Evolutionary conservation across 2,329 filamentous ascomycete genomes (phyloP).

Genomic region (Alternaria atra): DNA sequence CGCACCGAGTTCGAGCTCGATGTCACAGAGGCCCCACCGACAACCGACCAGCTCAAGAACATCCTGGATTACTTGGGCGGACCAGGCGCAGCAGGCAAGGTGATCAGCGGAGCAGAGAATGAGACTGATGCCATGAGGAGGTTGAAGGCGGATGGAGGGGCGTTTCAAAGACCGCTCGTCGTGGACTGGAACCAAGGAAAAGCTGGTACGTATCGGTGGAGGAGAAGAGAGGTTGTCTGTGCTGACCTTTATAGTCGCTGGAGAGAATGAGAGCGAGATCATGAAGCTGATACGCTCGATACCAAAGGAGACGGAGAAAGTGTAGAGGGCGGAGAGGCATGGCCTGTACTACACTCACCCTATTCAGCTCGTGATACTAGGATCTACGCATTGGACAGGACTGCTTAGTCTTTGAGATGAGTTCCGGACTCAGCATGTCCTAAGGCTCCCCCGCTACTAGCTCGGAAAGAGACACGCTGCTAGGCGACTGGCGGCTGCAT

Average conservation of each 20-base stretch:
- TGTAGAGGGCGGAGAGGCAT: slow-evolving; percentile 14
- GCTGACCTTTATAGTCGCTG: slow-evolving; percentile 60
- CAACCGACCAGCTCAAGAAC: slow-evolving; percentile 80
- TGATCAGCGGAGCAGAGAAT: slow-evolving; percentile 78
- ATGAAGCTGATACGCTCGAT: slow-evolving; percentile 76
- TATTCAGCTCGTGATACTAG: not conserved
- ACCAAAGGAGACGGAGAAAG: slow-evolving; percentile 52
- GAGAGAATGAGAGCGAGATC: slow-evolving; percentile 88
- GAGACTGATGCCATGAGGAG: slow-evolving; percentile 81
- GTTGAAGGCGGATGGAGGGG: slow-evolving; percentile 73
- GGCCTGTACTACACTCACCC: slow-evolving; percentile 14
- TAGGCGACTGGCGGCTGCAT: slow-evolving; percentile 32
- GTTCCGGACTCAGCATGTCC: not conserved
- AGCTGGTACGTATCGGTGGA: slow-evolving; percentile 62
- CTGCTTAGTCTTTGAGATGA: not conserved
- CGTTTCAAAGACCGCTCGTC: slow-evolving; percentile 81
- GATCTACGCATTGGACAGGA: not conserved
- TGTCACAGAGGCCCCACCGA: slow-evolving; percentile 81
- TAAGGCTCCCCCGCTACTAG: slow-evolving; percentile 10
- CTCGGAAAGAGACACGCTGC: not conserved
- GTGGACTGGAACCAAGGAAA: slow-evolving; percentile 96
- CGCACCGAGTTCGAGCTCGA: slow-evolving; percentile 84
- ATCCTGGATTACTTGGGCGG: slow-evolving; percentile 83
- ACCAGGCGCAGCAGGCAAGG: slow-evolving; percentile 63
- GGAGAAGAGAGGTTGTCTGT: not conserved